Evolutionary conservation across 257 asterid species (phyloP), one percentile per base, ranked within the genome.

Genomic region (Gentiana macrophylla): DNA sequence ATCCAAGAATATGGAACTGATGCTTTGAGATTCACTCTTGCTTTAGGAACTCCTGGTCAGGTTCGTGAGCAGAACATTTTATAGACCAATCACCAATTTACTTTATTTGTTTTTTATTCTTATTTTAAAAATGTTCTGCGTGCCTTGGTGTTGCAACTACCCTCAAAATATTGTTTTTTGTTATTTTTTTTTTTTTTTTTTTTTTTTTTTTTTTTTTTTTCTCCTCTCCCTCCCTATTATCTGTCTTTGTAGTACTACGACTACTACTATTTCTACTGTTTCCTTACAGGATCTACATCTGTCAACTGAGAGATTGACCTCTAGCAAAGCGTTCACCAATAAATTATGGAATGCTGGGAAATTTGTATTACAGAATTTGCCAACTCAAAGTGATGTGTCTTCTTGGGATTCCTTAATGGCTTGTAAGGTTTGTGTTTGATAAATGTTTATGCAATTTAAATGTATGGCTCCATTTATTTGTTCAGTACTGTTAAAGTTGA

Each of bases 291-390:
- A 91, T 81, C 81, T 91, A 56, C 87, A 91, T 73, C 76, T 91
- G 65, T 91, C 98, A 49, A 72, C 67, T 13, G 96, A 91, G 72
- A 83, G 98, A 72, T 74, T 91, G 78, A 70, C 73, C 58, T 79
- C 98, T 65, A 91, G 76, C 74, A 91, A 87, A 84, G 96, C 94
- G 35, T 91, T 91, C 80, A 87, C 95, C 79, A 91, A 91, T 81
- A 91, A 91, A 78, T 73, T 91, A 48, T 91, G 98, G 98, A 91
- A 91, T 69, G 98, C 96, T 67, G 98, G 95, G 72, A 91, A 91
- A 80, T 91, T 91, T 67, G 68, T 91, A 76, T 67, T 91, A 72
- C 96, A 86, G 76, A 91, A 87, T 77, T 70, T 91, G 77, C 98
- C 98, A 36, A 65, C 49, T 68, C 87, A 76, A 73, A 82, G 66